These are phyloP conservation scores for Trichoderma sp. DNA, from an alignment of 2,329 filamentous ascomycete species.

Conservation along the genomic window DNA sequence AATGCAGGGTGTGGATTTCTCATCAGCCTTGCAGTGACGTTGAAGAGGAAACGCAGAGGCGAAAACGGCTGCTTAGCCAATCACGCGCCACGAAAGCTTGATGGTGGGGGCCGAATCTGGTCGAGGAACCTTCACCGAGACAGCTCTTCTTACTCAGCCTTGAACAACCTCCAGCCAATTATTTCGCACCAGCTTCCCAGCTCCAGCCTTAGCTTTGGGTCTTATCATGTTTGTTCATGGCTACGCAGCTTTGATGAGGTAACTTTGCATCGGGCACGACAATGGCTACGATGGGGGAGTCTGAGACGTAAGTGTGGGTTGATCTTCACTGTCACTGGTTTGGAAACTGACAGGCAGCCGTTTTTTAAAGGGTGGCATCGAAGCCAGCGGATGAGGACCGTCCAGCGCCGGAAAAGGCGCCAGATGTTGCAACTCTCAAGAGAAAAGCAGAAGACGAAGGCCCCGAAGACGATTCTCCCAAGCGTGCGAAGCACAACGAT, in stretches of 20 bases:
- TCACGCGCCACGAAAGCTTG: neutral
- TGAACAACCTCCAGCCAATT: constrained; percentile 24
- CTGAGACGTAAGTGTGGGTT: neutral
- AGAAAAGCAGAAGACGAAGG: constrained; percentile 29
- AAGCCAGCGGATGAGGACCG: neutral
- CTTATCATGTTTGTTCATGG: neutral
- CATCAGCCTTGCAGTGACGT: constrained; percentile 47
- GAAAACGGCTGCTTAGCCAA: neutral
- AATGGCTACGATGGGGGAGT: constrained; percentile 19
- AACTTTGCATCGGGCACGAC: neutral
- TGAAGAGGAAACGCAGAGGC: constrained; percentile 2
- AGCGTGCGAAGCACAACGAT: constrained; percentile 29
- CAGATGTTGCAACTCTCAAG: constrained; percentile 26
- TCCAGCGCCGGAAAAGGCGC: neutral
- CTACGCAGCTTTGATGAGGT: neutral
- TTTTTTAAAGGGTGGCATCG: constrained; percentile 3
- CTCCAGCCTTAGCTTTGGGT: neutral
- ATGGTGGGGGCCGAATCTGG: constrained; percentile 10
- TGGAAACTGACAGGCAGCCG: neutral
- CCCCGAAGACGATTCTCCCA: constrained; percentile 24
- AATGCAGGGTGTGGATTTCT: constrained; percentile 34
- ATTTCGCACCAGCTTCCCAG: neutral
- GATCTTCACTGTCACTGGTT: neutral
- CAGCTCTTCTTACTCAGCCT: constrained; percentile 28
- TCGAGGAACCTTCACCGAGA: constrained; percentile 13